Evolutionary conservation across 2,329 filamentous ascomycete species (phyloP), one percentile per base, ranked within the genome.

Genomic region (Iodosphaeria phyllophila): DNA sequence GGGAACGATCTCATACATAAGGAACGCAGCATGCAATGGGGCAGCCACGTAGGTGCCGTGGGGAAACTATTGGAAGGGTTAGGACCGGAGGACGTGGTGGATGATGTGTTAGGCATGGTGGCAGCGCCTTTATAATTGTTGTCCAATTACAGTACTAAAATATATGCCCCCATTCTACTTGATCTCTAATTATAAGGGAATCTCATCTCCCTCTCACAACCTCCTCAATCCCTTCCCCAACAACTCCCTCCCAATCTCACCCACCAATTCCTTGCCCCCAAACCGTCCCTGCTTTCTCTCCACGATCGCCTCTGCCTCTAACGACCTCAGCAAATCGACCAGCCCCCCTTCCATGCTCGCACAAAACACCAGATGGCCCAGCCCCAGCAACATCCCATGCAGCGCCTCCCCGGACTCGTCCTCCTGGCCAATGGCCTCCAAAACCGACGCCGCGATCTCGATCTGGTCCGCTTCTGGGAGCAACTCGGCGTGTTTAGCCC

Each of bases 11-110:
- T n/a, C n/a, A n/a, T n/a, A n/a, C n/a, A n/a, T n/a, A 67, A 71
- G 29, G 89, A 95, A 52, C 63, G 83, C 23, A 93, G 83, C 44
- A 64, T 92, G 56, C 80, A 92, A 46, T 98, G 91, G 71, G 89
- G 89, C 1, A 93, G 86, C 46, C 71, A 76, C 26, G 36, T 75
- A 0, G 58, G 63, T 16, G 76, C 77, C 4, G 67, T 93, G 2
- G 58, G 64, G 33, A 58, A 62, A 10, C 36, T 83, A 24, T 50
- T 93, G 3, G 66, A 74, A 16, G 64, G 54, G 5, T 43, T 74
- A 7, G 60, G 60, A 1, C 57, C 67, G 0, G 68, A 74, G 34
- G 63, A 69, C 20, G 60, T 77, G 3, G 58, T 77, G 19, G 69
- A 75, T 30, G 67, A 74, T 37, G 68, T 75, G 3, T 40, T 76